A percentile compares a stretch with the other conserved stretches of the same genome.
phyloP scores from a whole-genome alignment of 2,329 filamentous ascomycete species.

The Aspergillus novofumigatus region DNA sequence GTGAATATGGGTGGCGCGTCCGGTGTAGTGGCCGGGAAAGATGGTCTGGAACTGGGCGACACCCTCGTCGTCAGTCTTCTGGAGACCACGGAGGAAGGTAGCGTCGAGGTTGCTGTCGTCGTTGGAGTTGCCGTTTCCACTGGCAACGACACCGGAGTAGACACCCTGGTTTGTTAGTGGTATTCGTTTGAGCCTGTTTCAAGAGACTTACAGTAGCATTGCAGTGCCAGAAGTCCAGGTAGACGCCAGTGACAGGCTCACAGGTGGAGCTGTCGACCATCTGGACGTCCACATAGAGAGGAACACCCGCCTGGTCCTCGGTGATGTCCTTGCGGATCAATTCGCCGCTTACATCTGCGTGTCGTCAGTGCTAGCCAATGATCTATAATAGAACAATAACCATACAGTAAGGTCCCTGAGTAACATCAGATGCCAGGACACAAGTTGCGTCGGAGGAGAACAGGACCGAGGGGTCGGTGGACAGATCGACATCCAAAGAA shows the following conservation, averaged over 20 bases:
- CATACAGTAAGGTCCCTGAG: conserved; percentile 51
- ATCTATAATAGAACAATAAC: background rate
- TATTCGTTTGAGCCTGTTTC: background rate
- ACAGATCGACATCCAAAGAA: conserved; percentile 21
- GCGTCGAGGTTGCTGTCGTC: conserved; percentile 39
- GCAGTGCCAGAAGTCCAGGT: conserved; percentile 40
- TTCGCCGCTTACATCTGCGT: conserved; percentile 34
- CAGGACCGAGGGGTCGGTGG: conserved; percentile 21
- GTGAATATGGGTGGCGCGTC: conserved; percentile 36
- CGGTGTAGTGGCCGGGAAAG: conserved; percentile 46
- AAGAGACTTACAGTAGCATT: conserved; percentile 32
- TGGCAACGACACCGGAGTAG: conserved; percentile 36
- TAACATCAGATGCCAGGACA: conserved; percentile 51
- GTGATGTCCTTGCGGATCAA: conserved; percentile 36
- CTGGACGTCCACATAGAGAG: conserved; percentile 41
- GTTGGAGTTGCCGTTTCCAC: conserved; percentile 33
- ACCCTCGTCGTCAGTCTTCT: conserved; percentile 40
- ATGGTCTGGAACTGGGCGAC: conserved; percentile 41
- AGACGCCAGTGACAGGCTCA: conserved; percentile 35
- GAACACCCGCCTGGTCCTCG: conserved; percentile 31
- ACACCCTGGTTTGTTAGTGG: conserved; percentile 25
- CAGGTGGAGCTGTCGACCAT: conserved; percentile 40
- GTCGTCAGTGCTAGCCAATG: background rate
- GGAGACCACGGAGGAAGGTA: conserved; percentile 45
- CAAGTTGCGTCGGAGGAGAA: conserved; percentile 39